Evolutionary conservation across 2,329 filamentous ascomycete genomes (phyloP), one percentile per base, ranked within the genome.

Genomic region (Pestalotiopsis sp.): DNA sequence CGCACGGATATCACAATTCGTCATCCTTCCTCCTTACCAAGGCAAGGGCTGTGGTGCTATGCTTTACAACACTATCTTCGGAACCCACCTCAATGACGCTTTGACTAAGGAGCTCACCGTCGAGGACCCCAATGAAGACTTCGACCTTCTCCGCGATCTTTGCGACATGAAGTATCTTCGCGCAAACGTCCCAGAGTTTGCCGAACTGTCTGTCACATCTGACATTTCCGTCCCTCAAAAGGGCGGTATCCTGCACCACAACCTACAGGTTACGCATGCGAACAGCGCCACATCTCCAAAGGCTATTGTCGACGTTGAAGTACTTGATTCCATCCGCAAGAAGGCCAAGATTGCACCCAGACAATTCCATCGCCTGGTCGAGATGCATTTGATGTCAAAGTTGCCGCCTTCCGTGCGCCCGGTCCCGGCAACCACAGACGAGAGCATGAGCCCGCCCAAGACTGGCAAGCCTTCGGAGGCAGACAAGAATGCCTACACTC

Each of bases 71-170:
- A 86, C 90, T 63, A 93, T 98, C 73, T 95, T 94, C 76, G 82
- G 87, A 7, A 82, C 90, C 73, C 92, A 93, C 72, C 85, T 92
- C 69, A 84, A 88, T 41, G 88, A 92, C 68, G 79, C 87, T 0
- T 90, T 91, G 70, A 92, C 94, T 7, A 85, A 90, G 67, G 95
- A 98, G 78, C 88, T 99, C 75, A 97, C 95, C 0, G 91, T 99
- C 5, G 96, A 99, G 81, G 95, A 98, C 71, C 97, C 96, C 0
- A 98, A 93, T 76, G 93, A 95, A 77, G 89, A 87, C 1, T 97
- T 97, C 74, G 93, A 96, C 76, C 89, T 94, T 69, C 84, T 97
- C 74, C 89, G 94, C 72, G 93, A 96, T 76, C 84, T 91, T 65
- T 91, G 89, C 74, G 94, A 97, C 75, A 82, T 95, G 39, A 82